Evolutionary conservation across 495 filamentous ascomycete genomes (phyloP).

Genomic region (Podospora fimiseda): DNA sequence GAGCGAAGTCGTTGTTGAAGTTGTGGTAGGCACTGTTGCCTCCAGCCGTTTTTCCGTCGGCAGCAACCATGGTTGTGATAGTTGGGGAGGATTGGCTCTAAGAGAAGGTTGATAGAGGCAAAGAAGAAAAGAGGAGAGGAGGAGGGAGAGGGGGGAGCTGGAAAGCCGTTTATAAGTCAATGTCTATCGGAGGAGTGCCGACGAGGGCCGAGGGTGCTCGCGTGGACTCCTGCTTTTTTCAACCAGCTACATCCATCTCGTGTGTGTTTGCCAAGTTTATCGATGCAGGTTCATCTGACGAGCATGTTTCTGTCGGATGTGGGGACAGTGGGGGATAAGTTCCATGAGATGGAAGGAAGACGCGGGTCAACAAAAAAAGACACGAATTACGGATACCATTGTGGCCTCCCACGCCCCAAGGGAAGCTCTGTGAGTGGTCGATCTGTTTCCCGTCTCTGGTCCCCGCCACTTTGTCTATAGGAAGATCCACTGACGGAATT

Average conservation of each 20-base stretch:
- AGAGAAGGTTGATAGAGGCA: not conserved
- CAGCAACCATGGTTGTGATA: conserved; percentile 10
- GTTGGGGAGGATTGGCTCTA: too few species aligned
- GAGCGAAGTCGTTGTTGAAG: conserved; percentile 55
- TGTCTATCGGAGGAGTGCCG: not conserved
- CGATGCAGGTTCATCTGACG: not conserved
- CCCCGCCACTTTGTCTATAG: not conserved
- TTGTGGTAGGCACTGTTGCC: conserved; percentile 66
- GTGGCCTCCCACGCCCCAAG: not conserved
- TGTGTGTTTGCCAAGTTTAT: not conserved
- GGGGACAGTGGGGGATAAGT: too few species aligned
- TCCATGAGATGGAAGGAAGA: too few species aligned
- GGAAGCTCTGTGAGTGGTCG: not conserved
- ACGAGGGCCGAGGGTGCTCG: not conserved
- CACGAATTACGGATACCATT: too few species aligned
- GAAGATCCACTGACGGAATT: not conserved
- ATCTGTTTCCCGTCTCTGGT: not conserved
- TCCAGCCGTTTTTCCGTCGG: conserved; percentile 44
- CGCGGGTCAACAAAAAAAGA: too few species aligned
- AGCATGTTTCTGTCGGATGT: not conserved
- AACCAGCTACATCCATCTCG: too few species aligned
- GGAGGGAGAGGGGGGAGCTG: not conserved
- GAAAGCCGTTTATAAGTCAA: not conserved
- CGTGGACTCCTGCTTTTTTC: not conserved
- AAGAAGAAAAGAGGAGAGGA: not conserved